Evolutionary conservation across 768 basidiomycete species (phyloP).

Genomic region (Kwoniella heveanensis): DNA sequence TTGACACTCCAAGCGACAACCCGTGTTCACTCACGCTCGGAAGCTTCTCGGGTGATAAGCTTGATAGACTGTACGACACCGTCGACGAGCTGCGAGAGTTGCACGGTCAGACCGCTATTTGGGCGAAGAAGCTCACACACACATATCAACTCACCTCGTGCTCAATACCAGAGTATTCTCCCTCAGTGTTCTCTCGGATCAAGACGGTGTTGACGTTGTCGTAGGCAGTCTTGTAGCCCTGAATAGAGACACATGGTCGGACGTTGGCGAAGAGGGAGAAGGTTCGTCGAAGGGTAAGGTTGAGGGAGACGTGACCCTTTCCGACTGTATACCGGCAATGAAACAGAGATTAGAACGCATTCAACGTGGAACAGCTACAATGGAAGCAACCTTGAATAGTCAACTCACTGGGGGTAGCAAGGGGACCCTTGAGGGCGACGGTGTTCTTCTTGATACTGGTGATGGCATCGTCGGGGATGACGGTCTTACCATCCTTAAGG

Average conservation of each 20-base stretch:
- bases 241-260: conserved; percentile 90
- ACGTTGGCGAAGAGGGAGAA: conserved; percentile 99
- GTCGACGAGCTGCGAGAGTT: conserved; percentile 70
- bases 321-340: conserved; percentile 66
- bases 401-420: conserved; percentile 91
- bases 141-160: conserved; percentile 71
- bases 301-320: conserved; percentile 97
- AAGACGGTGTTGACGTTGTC: conserved; percentile 95
- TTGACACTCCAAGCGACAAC: too few species aligned
- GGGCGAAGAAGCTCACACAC: background rate
- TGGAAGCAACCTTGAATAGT: too few species aligned
- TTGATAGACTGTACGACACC: conserved; percentile 99
- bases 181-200: conserved; percentile 99
- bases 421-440: conserved; percentile 94
- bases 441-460: conserved; percentile 93
- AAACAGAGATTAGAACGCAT: too few species aligned
- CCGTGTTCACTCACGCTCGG: conserved; percentile 66
- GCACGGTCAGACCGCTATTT: background rate
- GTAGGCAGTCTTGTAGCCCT: conserved; percentile 97
- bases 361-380: too few species aligned
- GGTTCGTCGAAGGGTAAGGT: conserved; percentile 92
- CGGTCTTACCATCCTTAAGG: conserved; percentile 91
- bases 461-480: conserved; percentile 90
- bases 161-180: conserved; percentile 99
- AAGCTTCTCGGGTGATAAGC: conserved; percentile 97